Evolutionary conservation across 2,329 filamentous ascomycete genomes (phyloP).

Genomic region (Paracamarosporium sp.): DNA sequence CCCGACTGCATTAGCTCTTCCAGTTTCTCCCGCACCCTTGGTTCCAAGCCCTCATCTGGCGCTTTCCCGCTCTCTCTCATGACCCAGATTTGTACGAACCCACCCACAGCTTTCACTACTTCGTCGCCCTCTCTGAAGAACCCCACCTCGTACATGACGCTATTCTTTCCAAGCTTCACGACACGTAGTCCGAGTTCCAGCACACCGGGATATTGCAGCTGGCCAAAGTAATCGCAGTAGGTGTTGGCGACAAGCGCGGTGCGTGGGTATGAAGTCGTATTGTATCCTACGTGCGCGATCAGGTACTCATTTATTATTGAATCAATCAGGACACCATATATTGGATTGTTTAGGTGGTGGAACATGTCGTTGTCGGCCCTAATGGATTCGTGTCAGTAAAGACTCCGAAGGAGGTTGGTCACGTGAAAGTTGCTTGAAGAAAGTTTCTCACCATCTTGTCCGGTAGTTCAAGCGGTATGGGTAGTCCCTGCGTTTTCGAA

Average conservation of each 20-base stretch:
- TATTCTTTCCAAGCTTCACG: constrained; percentile 82
- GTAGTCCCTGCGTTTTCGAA: constrained; percentile 75
- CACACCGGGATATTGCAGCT: constrained; percentile 80
- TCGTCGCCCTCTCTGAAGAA: constrained; percentile 80
- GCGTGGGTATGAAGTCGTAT: constrained; percentile 72
- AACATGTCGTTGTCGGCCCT: constrained; percentile 97
- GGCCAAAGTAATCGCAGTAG: constrained; percentile 83
- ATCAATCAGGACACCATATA: constrained; percentile 89
- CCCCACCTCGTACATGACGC: constrained; percentile 88
- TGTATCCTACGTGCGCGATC: constrained; percentile 76
- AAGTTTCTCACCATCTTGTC: constrained; percentile 75
- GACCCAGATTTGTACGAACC: constrained; percentile 90
- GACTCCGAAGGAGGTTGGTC: neutral
- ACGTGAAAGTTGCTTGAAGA: no score
- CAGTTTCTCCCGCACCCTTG: constrained; percentile 14
- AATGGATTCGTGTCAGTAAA: constrained; percentile 13
- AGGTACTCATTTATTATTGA: constrained; percentile 90
- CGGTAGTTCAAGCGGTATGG: constrained; percentile 80
- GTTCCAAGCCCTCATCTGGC: constrained; percentile 56
- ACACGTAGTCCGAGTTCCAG: constrained; percentile 84
- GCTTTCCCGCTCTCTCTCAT: constrained; percentile 72
- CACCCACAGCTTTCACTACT: constrained; percentile 81
- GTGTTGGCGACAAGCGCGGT: constrained; percentile 87
- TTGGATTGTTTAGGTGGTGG: constrained; percentile 88
- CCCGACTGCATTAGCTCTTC: neutral